Conservation (phyloP, 2,329 filamentous ascomycete genomes). For the Colletotrichum sp. region DNA sequence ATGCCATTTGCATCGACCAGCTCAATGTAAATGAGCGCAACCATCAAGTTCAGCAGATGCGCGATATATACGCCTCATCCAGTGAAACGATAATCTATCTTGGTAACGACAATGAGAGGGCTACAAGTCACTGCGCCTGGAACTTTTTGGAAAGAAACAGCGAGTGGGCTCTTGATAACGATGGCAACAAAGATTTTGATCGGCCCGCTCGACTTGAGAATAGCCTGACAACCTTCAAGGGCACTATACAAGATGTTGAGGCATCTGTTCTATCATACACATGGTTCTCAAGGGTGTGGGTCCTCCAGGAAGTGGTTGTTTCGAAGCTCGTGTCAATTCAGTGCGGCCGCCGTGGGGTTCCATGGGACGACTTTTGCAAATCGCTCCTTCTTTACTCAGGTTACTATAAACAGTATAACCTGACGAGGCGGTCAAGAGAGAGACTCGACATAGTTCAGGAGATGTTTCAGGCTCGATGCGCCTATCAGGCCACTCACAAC, state of each 20-base stretch:
- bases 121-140: background rate
- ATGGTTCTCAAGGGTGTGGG: background rate
- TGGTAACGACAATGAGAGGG: background rate
- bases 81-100: background rate
- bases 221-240: background rate
- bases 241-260: background rate
- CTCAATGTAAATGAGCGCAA: background rate
- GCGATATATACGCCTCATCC: background rate
- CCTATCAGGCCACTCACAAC: background rate
- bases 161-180: background rate
- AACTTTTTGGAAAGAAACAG: background rate
- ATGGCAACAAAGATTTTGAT: background rate
- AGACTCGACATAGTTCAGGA: background rate
- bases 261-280: background rate
- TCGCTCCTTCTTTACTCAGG: rapidly evolving
- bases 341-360: background rate
- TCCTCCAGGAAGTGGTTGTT: background rate
- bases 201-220: background rate
- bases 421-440: background rate
- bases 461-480: background rate
- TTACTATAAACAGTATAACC: background rate
- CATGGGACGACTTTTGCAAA: background rate
- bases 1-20: background rate
- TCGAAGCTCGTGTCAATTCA: background rate
- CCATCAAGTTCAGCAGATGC: background rate